A percentile compares a stretch with the other conserved stretches of the same genome.
Conservation (phyloP, 2,329 filamentous ascomycete genomes). For the Didymella glomerata region DNA sequence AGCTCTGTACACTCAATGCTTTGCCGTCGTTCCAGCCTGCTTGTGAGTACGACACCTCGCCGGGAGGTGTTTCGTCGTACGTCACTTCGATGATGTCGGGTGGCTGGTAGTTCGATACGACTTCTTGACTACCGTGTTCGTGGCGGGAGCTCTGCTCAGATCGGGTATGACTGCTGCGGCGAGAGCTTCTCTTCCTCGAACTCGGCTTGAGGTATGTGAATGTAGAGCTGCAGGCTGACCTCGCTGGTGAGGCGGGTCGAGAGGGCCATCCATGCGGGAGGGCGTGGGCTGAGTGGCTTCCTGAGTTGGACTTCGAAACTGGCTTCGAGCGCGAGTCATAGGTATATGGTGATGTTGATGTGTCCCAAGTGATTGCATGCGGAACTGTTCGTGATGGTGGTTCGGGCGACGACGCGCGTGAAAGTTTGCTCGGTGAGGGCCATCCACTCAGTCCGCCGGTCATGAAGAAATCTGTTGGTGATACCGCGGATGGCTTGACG, state of each 20-base stretch:
- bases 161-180: not conserved
- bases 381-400: conserved; percentile 3
- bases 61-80: conserved; percentile 19
- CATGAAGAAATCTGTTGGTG: conserved; percentile 36
- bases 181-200: not conserved
- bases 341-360: not conserved
- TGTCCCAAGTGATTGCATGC: conserved; percentile 10
- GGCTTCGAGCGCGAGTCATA: not conserved
- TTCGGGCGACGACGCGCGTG: not conserved
- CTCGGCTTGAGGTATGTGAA: conserved; percentile 2
- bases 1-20: not conserved
- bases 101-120: conserved; percentile 30
- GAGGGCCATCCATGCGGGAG: not conserved
- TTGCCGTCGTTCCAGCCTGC: not conserved
- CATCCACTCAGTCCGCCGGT: conserved; percentile 29
- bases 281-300: not conserved
- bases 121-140: not conserved
- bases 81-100: conserved; percentile 33
- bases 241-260: not conserved
- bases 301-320: not conserved
- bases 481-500: not conserved
- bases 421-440: conserved; percentile 14
- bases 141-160: not conserved
- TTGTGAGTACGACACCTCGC: conserved; percentile 4
- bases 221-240: not conserved